Evolutionary conservation across 169 alveolate genomes (phyloP).

Genomic region (Theileria annulata): DNA sequence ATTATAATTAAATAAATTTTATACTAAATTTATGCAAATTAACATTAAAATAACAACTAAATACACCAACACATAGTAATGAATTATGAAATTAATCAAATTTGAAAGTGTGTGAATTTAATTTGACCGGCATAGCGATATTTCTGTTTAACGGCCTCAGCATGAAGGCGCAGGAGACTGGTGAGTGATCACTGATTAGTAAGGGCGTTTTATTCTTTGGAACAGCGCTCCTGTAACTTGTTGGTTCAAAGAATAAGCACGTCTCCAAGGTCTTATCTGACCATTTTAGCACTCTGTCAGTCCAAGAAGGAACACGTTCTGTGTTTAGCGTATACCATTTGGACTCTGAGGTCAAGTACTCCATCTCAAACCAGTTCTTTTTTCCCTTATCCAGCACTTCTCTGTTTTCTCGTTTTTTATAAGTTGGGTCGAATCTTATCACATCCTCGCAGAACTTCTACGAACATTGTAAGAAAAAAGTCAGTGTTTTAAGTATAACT

Average conservation of each 20-base stretch:
- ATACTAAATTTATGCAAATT: neutral
- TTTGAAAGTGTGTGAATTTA: neutral
- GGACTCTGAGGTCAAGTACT: constrained; percentile 72
- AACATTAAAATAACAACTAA: too few relatives aligned
- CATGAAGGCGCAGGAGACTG: constrained; percentile 74
- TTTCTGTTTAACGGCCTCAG: constrained; percentile 51
- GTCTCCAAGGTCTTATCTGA: constrained; percentile 65
- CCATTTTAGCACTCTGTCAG: constrained; percentile 79
- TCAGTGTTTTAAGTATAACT: too few relatives aligned
- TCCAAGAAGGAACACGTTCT: constrained; percentile 81
- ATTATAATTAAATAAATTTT: too few relatives aligned
- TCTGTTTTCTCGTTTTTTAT: constrained; percentile 80
- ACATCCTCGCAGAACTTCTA: constrained; percentile 79
- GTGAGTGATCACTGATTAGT: constrained; percentile 76
- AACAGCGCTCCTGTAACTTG: constrained; percentile 61
- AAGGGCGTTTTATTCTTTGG: constrained; percentile 62
- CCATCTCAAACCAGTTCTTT: constrained; percentile 76
- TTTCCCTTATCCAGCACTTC: constrained; percentile 66
- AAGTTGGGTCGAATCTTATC: constrained; percentile 77
- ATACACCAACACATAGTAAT: too few relatives aligned
- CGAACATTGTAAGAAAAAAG: too few relatives aligned
- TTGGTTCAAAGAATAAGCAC: constrained; percentile 69
- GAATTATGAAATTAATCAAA: neutral
- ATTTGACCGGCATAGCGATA: constrained; percentile 13
- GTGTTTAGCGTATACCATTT: constrained; percentile 81